Base-by-base conservation (phyloP, 2,329 filamentous ascomycete genomes). In the Phialemoniopsis sp. region DNA sequence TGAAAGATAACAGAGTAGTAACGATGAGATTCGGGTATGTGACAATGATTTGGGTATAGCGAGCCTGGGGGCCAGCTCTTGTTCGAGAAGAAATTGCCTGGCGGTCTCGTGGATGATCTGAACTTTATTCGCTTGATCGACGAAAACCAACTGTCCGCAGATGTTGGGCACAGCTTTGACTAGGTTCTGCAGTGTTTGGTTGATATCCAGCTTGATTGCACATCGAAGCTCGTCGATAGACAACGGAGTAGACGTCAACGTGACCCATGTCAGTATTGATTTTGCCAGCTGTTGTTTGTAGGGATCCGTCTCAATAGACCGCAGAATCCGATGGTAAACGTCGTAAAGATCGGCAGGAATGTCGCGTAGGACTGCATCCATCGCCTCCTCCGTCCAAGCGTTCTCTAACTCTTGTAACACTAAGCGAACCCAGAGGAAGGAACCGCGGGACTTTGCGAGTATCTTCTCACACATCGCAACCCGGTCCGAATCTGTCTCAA, bases 31-130 rank as follows among this genome's bases (percentile, higher is more conserved):
- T 43, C 54, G 46, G 1, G 48, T 46, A 32, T 57, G 50, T 9
- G 32, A 41, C 4, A 43, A 29, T 13, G 43, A 29, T 37, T 45
- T 50, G 29, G 42, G 32, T 2, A 57, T 36, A 3, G 39, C 46
- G 4, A 57, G 40, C 14, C 47, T 37, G 4, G 44, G 43, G n/a
- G 38, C 32, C 8, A 48, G 40, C 15, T 43, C 32, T 14, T 49
- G 46, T 3, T 44, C 29, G 10, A 57, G 26, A 7, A 60, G 46
- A 38, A 58, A 62, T 32, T 58, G 49, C 15, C 50, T 49, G 5
- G 46, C 56, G 3, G 59, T 62, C 17, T 55, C 51, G 41, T 61
- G 57, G 21, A 58, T 52, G 33, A 58, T 39, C 13, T 57, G 52
- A 8, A 58, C 55, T 19, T 36, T 51, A 19, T 48, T 42, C 7